A percentile compares a stretch with the other conserved stretches of the same genome.
These are phyloP conservation scores for Sporothrix brunneoviolacea DNA, from an alignment of 2,329 filamentous ascomycete genomes.

Conservation along the genomic window DNA sequence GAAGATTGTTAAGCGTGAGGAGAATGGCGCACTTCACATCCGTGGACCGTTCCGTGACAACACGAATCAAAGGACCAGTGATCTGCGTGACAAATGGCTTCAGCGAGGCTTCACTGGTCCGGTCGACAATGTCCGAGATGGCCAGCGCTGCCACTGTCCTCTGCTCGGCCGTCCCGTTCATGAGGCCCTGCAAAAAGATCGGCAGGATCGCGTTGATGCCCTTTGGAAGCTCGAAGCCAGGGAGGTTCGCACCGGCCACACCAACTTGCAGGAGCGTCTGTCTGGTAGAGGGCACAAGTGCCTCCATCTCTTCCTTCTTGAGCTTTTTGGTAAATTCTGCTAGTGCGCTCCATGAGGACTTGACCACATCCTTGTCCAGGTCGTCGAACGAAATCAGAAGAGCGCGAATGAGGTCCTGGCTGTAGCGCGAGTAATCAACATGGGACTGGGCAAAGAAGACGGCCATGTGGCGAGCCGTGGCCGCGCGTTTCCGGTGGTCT, in stretches of 20 bases:
- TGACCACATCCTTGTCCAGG: slow-evolving; percentile 73
- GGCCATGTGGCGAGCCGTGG: slow-evolving; percentile 70
- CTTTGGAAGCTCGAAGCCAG: slow-evolving; percentile 88
- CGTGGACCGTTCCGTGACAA: slow-evolving; percentile 90
- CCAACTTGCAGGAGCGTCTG: slow-evolving; percentile 84
- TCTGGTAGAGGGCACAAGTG: slow-evolving; percentile 76
- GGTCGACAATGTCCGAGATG: slow-evolving; percentile 92
- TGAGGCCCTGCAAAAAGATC: slow-evolving; percentile 94
- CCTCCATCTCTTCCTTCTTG: slow-evolving; percentile 97
- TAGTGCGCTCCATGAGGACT: slow-evolving; percentile 81
- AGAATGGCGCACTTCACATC: slow-evolving; percentile 96
- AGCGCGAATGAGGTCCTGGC: slow-evolving; percentile 87
- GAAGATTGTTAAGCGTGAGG: slow-evolving; percentile 84
- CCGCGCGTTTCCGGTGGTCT: slow-evolving; percentile 76
- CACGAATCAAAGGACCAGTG: slow-evolving; percentile 93
- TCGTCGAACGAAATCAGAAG: slow-evolving; percentile 92
- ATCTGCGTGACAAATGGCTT: slow-evolving; percentile 97
- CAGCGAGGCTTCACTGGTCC: slow-evolving; percentile 77
- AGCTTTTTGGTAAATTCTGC: slow-evolving; percentile 82
- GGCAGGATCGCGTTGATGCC: slow-evolving; percentile 94
- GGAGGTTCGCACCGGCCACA: slow-evolving; percentile 73
- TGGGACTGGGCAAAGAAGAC: slow-evolving; percentile 77
- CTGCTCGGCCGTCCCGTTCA: slow-evolving; percentile 93
- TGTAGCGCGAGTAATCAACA: slow-evolving; percentile 90
- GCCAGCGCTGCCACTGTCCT: slow-evolving; percentile 85